Conservation (phyloP, 257 asterid species). For the Solanum microdontum region DNA sequence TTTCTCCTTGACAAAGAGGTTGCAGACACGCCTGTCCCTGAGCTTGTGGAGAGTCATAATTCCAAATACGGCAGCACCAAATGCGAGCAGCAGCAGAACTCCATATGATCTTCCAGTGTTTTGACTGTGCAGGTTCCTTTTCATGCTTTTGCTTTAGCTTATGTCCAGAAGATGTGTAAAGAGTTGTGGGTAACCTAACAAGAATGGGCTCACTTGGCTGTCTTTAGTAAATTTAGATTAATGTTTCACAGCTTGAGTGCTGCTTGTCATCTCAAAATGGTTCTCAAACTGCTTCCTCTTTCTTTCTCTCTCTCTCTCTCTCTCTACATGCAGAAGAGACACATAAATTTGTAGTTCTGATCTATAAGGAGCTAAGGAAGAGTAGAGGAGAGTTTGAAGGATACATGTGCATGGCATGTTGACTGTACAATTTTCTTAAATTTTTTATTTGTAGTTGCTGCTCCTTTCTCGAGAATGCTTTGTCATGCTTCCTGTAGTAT, state of each 20-base stretch:
- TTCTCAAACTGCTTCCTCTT: conserved; percentile 10
- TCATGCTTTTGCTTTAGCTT: background rate
- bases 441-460: background rate
- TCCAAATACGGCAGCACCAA: conserved; percentile 44
- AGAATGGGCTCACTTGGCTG: conserved; percentile 7
- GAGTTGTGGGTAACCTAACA: background rate
- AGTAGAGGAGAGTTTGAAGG: conserved; percentile 3
- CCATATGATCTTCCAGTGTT: conserved; percentile 24
- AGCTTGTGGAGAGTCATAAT: conserved; percentile 43
- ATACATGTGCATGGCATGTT: conserved; percentile 6
- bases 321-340: background rate
- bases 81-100: conserved; percentile 28
- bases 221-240: conserved; percentile 9
- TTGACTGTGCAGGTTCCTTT: conserved; percentile 10
- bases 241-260: background rate
- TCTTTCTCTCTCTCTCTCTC: background rate
- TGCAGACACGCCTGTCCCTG: conserved; percentile 36
- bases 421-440: background rate
- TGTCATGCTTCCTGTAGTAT: background rate
- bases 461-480: background rate
- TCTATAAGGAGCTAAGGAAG: background rate
- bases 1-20: conserved; percentile 34
- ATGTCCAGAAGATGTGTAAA: background rate
- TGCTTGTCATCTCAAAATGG: conserved; percentile 10
- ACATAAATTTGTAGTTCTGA: background rate